These are phyloP conservation scores for Colletotrichum brevisporum DNA, from an alignment of 2,329 filamentous ascomycete species.

Conservation along the genomic window DNA sequence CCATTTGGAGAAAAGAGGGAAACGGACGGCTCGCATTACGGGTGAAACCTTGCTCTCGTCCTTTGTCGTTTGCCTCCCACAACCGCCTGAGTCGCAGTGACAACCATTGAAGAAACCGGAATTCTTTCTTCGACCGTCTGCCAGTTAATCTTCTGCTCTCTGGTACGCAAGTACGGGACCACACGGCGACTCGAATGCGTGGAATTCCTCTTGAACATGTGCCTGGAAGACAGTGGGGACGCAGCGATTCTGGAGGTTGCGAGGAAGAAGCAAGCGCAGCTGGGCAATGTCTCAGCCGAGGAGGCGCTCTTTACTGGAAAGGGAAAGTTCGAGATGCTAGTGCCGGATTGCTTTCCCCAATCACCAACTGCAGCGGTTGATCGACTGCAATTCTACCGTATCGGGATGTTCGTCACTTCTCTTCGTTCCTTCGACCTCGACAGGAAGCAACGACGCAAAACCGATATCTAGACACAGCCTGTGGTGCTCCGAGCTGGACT, in stretches of 20 bases:
- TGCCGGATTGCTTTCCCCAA: constrained; percentile 13
- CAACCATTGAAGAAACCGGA: not conserved
- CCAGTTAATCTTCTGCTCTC: constrained; percentile 11
- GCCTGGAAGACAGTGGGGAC: not conserved
- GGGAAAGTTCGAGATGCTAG: constrained; percentile 37
- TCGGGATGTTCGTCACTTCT: constrained; percentile 10
- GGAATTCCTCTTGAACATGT: not conserved
- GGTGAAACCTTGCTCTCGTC: not conserved
- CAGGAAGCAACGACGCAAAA: not conserved
- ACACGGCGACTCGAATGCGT: not conserved
- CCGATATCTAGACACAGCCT: not conserved
- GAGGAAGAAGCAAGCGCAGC: constrained; percentile 25
- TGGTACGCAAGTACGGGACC: not conserved
- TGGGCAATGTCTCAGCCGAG: constrained; percentile 27
- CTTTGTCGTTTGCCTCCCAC: not conserved
- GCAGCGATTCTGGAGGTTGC: not conserved
- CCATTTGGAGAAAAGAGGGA: constrained; percentile 7
- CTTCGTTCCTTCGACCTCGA: not conserved
- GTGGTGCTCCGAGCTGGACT: not conserved
- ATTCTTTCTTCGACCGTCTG: not conserved
- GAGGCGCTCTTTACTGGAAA: constrained; percentile 4
- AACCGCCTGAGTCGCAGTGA: not conserved
- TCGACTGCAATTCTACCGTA: constrained; percentile 23
- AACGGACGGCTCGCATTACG: constrained; percentile 1
- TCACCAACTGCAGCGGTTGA: constrained; percentile 23